Conservation (phyloP, 257 asterid genomes). For the Solanum sitiens region DNA sequence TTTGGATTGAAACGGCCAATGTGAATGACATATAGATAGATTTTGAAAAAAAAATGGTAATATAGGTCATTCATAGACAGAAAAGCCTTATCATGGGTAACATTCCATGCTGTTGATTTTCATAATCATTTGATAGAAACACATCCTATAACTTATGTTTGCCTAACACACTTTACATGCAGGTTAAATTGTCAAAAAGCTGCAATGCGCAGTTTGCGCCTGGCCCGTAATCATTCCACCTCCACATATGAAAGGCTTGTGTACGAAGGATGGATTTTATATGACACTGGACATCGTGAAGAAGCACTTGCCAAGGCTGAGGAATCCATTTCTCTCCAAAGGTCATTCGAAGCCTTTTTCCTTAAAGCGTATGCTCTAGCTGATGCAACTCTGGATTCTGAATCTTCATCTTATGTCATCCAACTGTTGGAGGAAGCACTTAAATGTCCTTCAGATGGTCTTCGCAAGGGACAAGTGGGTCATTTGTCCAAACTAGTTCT, state of each 20-base stretch:
- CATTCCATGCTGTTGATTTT: background rate
- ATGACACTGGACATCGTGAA: slow-evolving; percentile 42
- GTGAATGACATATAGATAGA: background rate
- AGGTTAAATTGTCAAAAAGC: slow-evolving; percentile 45
- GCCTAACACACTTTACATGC: background rate
- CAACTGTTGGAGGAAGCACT: slow-evolving; percentile 42
- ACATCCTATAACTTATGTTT: background rate
- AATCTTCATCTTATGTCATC: slow-evolving; percentile 33
- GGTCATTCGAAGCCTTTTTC: slow-evolving; percentile 47
- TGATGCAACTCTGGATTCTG: slow-evolving; percentile 29
- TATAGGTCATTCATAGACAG: background rate
- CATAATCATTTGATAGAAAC: background rate
- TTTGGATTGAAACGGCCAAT: background rate
- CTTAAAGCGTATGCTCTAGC: slow-evolving; percentile 43
- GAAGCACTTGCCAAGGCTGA: slow-evolving; percentile 43
- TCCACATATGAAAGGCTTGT: slow-evolving; percentile 30
- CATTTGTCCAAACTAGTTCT: background rate
- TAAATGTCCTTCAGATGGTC: slow-evolving; percentile 44
- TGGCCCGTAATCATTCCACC: slow-evolving; percentile 33
- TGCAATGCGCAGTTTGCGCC: slow-evolving; percentile 43
- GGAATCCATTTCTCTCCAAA: slow-evolving; percentile 32
- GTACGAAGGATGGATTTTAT: slow-evolving; percentile 40
- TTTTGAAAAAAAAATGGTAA: background rate
- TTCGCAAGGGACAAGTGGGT: slow-evolving; percentile 45
- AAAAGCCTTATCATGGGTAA: background rate